Percentiles rank a stretch among this genome's conserved stretches.
Conservation (phyloP, 2,329 filamentous ascomycete species). For the Penicillium sp. region DNA sequence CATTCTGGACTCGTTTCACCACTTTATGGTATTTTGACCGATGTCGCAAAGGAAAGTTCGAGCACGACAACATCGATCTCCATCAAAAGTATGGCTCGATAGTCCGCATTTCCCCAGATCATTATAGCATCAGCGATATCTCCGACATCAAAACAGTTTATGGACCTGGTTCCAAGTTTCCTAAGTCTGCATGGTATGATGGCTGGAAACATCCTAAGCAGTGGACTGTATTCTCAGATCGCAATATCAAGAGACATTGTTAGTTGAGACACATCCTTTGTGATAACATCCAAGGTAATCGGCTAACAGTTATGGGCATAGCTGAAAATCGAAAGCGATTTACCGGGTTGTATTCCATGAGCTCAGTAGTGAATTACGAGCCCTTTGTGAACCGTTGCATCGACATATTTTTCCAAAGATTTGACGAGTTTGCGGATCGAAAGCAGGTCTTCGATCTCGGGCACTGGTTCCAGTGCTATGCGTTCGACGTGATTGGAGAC, state of each 20-base stretch:
- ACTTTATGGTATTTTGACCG: constrained; percentile 46
- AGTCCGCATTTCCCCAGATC: constrained; percentile 51
- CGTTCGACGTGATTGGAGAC: constrained; percentile 51
- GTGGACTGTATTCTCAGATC: constrained; percentile 36
- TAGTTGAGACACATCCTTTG: constrained; percentile 8
- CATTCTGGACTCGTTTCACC: constrained; percentile 47
- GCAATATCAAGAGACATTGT: constrained; percentile 41
- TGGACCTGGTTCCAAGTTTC: constrained; percentile 40
- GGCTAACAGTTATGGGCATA: constrained; percentile 13
- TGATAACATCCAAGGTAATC: not conserved
- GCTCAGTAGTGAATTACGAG: constrained; percentile 51
- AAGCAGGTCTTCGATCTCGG: constrained; percentile 37
- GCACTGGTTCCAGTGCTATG: constrained; percentile 41
- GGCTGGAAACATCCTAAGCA: constrained; percentile 32
- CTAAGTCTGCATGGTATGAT: constrained; percentile 41
- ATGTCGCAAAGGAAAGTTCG: constrained; percentile 39
- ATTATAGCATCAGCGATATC: constrained; percentile 49
- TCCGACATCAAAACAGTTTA: constrained; percentile 47
- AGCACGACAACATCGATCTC: constrained; percentile 41
- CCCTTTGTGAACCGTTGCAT: constrained; percentile 51
- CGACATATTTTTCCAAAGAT: constrained; percentile 40
- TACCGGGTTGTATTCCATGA: constrained; percentile 51
- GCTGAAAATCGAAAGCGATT: constrained; percentile 41
- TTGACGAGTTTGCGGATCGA: constrained; percentile 39
- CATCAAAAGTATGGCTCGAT: constrained; percentile 45